phyloP scores from a whole-genome alignment of 257 asterid species.

The Henckelia pumila region DNA sequence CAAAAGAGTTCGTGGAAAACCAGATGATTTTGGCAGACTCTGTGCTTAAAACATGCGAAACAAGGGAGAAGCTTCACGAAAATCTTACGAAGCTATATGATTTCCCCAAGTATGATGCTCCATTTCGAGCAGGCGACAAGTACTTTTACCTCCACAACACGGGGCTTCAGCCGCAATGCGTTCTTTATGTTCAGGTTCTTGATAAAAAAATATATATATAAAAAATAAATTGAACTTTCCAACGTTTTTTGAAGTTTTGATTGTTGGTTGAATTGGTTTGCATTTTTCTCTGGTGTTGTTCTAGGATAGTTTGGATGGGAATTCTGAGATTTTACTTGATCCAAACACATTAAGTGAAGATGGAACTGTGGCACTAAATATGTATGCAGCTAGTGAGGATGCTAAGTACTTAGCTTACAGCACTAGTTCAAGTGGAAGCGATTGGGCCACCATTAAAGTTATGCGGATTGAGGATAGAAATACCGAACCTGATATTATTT shows the following conservation, averaged over 20 bases:
- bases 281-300: slow-evolving; percentile 19
- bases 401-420: slow-evolving; percentile 83
- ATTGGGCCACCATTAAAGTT: slow-evolving; percentile 87
- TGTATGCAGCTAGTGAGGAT: slow-evolving; percentile 28
- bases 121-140: slow-evolving; percentile 82
- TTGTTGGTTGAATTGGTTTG: slow-evolving; percentile 9
- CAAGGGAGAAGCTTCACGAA: slow-evolving; percentile 63
- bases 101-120: slow-evolving; percentile 67
- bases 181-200: slow-evolving; percentile 77
- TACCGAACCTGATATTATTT: slow-evolving; percentile 58
- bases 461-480: slow-evolving; percentile 65
- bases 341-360: slow-evolving; percentile 83
- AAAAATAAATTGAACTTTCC: slow-evolving; percentile 4
- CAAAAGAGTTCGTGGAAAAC: slow-evolving; percentile 73
- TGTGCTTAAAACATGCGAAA: slow-evolving; percentile 65
- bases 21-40: slow-evolving; percentile 72
- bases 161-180: slow-evolving; percentile 90
- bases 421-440: slow-evolving; percentile 88
- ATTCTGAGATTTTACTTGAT: slow-evolving; percentile 81
- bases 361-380: slow-evolving; percentile 51
- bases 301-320: slow-evolving; percentile 75
- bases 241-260: neutral
- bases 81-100: slow-evolving; percentile 50
- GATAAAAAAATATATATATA: neutral
- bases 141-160: slow-evolving; percentile 82